phyloP scores from a whole-genome alignment of 2,329 filamentous ascomycete species.

The Xylaria sp. region DNA sequence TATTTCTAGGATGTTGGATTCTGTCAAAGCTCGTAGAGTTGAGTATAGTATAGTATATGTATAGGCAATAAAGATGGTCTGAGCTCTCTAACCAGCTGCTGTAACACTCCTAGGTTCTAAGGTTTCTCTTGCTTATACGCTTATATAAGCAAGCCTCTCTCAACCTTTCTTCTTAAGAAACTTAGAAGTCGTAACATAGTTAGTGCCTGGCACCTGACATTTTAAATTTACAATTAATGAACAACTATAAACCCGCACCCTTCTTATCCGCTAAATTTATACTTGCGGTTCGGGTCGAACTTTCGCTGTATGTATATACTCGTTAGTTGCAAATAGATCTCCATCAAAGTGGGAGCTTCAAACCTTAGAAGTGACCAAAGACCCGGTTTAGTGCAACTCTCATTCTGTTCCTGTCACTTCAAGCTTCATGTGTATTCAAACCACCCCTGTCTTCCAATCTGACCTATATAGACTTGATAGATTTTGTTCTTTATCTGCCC shows the following conservation, averaged over 20 bases:
- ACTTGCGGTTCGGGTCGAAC: background rate
- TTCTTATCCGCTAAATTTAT: background rate
- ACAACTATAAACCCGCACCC: background rate
- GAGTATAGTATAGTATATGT: too few species aligned
- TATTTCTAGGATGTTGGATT: background rate
- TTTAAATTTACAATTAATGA: background rate
- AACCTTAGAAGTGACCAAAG: too few species aligned
- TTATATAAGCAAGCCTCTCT: background rate
- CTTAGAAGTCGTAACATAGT: too few species aligned
- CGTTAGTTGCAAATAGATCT: background rate
- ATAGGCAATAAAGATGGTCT: background rate
- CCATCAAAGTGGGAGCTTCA: too few species aligned
- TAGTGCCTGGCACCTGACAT: background rate
- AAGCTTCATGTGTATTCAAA: background rate
- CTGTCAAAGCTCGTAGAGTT: background rate
- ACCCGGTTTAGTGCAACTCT: slow-evolving; percentile 6
- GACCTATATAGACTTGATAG: background rate
- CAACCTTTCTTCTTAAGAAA: background rate
- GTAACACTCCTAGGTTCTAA: too few species aligned
- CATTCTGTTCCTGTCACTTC: background rate
- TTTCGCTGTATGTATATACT: background rate
- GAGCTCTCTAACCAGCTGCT: background rate
- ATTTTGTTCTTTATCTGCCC: slow-evolving; percentile 5
- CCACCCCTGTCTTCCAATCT: background rate
- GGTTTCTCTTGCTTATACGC: background rate